Conservation (phyloP, 495 filamentous ascomycete species). For the Aspergillus indologenus region DNA sequence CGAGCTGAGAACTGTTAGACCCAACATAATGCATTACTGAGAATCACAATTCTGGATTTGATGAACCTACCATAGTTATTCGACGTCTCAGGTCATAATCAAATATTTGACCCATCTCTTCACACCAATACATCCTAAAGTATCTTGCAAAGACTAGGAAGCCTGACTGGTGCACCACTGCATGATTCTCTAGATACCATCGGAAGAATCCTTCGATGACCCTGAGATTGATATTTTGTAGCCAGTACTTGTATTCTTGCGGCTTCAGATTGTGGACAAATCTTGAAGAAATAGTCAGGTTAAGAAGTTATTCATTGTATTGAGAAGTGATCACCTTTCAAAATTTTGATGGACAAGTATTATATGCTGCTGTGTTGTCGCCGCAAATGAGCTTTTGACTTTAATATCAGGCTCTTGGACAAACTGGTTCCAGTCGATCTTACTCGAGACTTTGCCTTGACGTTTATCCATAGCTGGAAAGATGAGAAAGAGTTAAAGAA, state of each 20-base stretch:
- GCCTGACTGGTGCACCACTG: conserved; percentile 13
- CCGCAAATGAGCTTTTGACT: conserved; percentile 2
- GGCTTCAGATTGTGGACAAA: conserved; percentile 7
- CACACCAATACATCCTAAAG: conserved; percentile 15
- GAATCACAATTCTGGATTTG: background rate
- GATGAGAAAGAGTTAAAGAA: too few species aligned
- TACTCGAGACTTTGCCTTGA: background rate
- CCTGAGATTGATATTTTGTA: conserved; percentile 11
- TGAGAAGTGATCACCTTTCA: conserved; percentile 3
- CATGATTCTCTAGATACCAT: conserved; percentile 15
- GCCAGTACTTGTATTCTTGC: conserved; percentile 5
- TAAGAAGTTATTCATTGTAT: background rate
- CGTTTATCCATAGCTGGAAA: too few species aligned
- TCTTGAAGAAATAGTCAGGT: background rate
- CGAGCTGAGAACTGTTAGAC: background rate
- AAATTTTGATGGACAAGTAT: conserved; percentile 1
- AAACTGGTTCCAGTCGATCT: conserved; percentile 13
- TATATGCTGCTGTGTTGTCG: conserved; percentile 5
- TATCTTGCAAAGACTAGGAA: conserved; percentile 15
- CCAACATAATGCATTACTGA: background rate
- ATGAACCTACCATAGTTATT: conserved; percentile 11
- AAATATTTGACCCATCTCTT: conserved; percentile 11
- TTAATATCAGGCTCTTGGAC: conserved; percentile 12
- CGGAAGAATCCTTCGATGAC: conserved; percentile 14
- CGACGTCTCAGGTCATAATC: conserved; percentile 6